Evolutionary conservation across 345 rosid species (phyloP), one percentile per base, ranked within the genome.

Genomic region (Conringia planisiliqua): DNA sequence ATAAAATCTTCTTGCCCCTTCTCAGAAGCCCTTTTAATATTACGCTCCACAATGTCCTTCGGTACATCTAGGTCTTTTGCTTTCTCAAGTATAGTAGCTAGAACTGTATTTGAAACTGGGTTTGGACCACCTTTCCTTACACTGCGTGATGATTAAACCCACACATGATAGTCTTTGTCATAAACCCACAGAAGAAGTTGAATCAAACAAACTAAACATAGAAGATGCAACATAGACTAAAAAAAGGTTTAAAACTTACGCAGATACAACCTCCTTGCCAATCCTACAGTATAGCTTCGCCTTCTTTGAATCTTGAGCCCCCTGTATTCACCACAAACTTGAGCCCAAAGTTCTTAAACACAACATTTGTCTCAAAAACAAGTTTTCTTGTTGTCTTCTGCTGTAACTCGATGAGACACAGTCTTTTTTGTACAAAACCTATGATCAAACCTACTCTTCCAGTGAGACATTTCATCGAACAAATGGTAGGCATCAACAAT

Each of bases 201-300:
- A 68, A 44, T 27, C 58, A 52, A 54, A 43, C 17, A 76, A 43
- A 44, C 50, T 33, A 51, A 61, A 50, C 10, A 80, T 5, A 35
- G 46, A 35, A 52, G 39, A 51, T 36, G 59, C 39, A 51, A 62
- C 43, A 71, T 17, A 13, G 43, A 59, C 5, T 36, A 30, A 59
- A 10, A 50, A 35, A 69, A 38, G 46, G 10, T 73, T 6, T 18
- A 79, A 70, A 74, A 80, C 97, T 86, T 86, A 91, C 97, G 89
- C 95, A 76, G 97, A 94, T 38, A 94, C 79, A 56, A 94, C 93
- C 85, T 94, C 96, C 72, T 94, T 94, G 38, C 97, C 97, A 40
- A 91, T 85, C 79, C 82, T 89, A 12, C 89, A 82, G 59, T 86
- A 86, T 24, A 91, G 71, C 71, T 94, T 94, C 3, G 88, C 86